phyloP scores from a whole-genome alignment of 202 grass and related monocot genomes.

The Digitaria exilis region DNA sequence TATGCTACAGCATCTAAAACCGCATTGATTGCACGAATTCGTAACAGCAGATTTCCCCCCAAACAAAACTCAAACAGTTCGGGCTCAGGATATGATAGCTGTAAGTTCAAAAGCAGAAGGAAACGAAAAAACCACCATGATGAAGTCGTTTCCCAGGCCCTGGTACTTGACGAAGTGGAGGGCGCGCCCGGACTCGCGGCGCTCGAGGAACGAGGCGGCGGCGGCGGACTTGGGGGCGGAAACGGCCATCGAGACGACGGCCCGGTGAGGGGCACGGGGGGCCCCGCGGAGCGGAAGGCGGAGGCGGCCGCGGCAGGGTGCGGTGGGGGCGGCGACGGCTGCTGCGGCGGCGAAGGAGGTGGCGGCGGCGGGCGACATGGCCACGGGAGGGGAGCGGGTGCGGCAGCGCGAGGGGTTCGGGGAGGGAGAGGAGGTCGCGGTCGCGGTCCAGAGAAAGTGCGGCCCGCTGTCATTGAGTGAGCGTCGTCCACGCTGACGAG shows the following conservation, averaged over 20 bases:
- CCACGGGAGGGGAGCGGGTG: background rate
- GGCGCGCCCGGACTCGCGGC: slow-evolving; percentile 54
- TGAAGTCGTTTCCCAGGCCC: slow-evolving; percentile 97
- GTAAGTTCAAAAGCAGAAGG: background rate
- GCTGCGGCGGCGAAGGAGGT: background rate
- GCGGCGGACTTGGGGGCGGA: slow-evolving; percentile 50
- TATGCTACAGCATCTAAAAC: background rate
- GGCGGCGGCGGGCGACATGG: slow-evolving; percentile 49
- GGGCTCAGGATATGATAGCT: background rate
- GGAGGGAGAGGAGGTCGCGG: background rate
- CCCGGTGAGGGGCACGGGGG: background rate
- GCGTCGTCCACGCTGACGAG: background rate
- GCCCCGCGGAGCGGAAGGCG: background rate
- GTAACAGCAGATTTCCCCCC: background rate
- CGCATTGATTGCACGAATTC: background rate
- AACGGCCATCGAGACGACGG: slow-evolving; percentile 59
- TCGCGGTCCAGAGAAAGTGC: background rate
- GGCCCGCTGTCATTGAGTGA: background rate
- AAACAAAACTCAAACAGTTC: background rate
- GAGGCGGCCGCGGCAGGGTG: background rate
- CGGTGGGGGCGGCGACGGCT: background rate
- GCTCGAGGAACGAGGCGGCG: slow-evolving; percentile 63
- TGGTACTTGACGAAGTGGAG: slow-evolving; percentile 98
- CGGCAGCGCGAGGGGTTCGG: slow-evolving; percentile 24
- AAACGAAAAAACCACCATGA: slow-evolving; percentile 53